Conservation (phyloP, 2,329 filamentous ascomycete genomes). For the Ilyonectria mors-panacis region DNA sequence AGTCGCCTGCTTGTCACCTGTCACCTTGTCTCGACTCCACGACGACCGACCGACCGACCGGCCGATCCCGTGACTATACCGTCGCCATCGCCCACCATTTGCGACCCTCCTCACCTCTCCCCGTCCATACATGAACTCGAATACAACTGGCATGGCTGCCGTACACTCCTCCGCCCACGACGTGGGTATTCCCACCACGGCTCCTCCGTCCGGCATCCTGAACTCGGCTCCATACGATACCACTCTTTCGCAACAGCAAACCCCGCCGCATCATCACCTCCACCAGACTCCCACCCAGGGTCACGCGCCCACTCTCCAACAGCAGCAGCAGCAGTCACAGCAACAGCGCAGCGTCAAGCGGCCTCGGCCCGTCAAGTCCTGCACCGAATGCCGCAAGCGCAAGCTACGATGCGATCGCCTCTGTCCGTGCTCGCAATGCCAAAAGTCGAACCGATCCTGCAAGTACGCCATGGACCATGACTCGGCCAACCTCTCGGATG, state of each 20-base stretch:
- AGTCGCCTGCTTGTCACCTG: not conserved
- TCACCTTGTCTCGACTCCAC: slow-evolving; percentile 21
- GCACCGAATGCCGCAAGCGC: slow-evolving; percentile 70
- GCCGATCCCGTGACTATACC: slow-evolving; percentile 16
- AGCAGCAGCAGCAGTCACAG: slow-evolving; percentile 45
- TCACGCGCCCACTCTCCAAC: slow-evolving; percentile 36
- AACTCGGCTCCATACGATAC: slow-evolving; percentile 45
- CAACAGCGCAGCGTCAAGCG: slow-evolving; percentile 65
- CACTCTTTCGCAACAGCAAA: slow-evolving; percentile 43
- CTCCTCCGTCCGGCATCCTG: slow-evolving; percentile 36
- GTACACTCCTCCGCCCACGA: slow-evolving; percentile 45
- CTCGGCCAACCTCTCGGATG: slow-evolving; percentile 63
- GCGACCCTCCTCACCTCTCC: slow-evolving; percentile 18
- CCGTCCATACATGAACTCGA: slow-evolving; percentile 24
- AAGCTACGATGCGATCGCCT: slow-evolving; percentile 71
- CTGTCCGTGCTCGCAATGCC: slow-evolving; percentile 71
- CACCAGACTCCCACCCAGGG: slow-evolving; percentile 29
- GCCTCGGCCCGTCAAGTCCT: slow-evolving; percentile 69
- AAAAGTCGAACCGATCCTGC: slow-evolving; percentile 69
- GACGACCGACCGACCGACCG: slow-evolving; percentile 27
- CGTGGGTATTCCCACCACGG: slow-evolving; percentile 34
- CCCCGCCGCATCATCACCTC: slow-evolving; percentile 47
- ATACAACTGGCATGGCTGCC: slow-evolving; percentile 42
- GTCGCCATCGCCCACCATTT: slow-evolving; percentile 5
- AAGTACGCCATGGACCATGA: slow-evolving; percentile 67